phyloP scores from a whole-genome alignment of 805 yeast genomes.

The Candida xiaguanensis region DNA sequence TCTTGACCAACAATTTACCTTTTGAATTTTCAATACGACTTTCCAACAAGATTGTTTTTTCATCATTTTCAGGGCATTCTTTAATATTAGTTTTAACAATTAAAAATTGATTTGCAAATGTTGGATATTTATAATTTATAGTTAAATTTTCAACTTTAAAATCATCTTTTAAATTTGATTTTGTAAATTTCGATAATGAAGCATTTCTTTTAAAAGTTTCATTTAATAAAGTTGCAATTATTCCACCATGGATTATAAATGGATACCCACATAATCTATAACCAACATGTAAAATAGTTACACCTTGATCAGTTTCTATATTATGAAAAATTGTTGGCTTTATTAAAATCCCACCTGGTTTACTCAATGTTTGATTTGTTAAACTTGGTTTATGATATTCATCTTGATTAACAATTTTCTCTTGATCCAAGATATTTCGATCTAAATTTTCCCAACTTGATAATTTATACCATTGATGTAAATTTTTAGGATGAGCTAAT shows the following conservation, averaged over 20 bases:
- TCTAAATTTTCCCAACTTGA: constrained; percentile 44
- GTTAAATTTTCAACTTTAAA: constrained; percentile 47
- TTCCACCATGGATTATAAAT: constrained; percentile 84
- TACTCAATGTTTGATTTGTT: constrained; percentile 47
- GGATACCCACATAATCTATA: constrained; percentile 82
- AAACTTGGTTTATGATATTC: constrained; percentile 19
- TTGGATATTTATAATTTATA: constrained; percentile 63
- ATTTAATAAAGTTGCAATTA: constrained; percentile 74
- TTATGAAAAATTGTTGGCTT: constrained; percentile 69
- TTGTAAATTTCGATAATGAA: constrained; percentile 31
- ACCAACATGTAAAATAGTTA: constrained; percentile 74
- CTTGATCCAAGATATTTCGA: constrained; percentile 30
- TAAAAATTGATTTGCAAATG: constrained; percentile 74
- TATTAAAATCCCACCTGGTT: constrained; percentile 77
- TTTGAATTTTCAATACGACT: constrained; percentile 51
- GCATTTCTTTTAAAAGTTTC: constrained; percentile 64
- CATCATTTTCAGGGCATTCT: constrained; percentile 22
- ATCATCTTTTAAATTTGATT: constrained; percentile 37
- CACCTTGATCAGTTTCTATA: constrained; percentile 50
- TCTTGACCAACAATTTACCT: constrained; percentile 56
- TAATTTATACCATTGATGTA: constrained; percentile 43
- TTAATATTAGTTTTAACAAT: constrained; percentile 50
- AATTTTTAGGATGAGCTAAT: constrained; percentile 41
- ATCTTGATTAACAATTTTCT: constrained; percentile 12
- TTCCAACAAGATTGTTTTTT: constrained; percentile 38